Base-by-base conservation (phyloP, 1,284 basidiomycete genomes). In the Puccinia triticina region DNA sequence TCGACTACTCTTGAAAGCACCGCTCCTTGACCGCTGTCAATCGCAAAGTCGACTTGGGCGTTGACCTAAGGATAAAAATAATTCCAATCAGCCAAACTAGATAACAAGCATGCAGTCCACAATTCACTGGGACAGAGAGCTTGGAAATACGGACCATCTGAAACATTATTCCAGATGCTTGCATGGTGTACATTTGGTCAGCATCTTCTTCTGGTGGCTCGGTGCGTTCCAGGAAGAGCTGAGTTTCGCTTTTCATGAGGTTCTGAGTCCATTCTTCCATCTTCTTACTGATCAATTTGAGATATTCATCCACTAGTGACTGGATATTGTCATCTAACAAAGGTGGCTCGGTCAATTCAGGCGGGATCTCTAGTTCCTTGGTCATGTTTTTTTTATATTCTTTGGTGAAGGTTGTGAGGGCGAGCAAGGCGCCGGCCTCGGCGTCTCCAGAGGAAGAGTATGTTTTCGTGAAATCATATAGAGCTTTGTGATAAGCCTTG, bases 181-280 rank as follows among this genome's bases (percentile, higher is more conserved):
- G 93, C 85, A 93, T 93, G 21, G 94, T 93, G 86, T 98, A 98
- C 84, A 93, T 89, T 10, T 94, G 94, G 84, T 98, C 95, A 66
- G 91, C 90, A 85, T 95, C 93, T 73, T 93, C 88, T 86, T 98
- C 96, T 0, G 96, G 97, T 34, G 94, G 93, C 84, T 93, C 91
- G 75, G 92, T 90, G 37, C 97, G 91, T 76, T 91, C 90, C 12
- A 91, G 91, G 88, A 99, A 99, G 83, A 94, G 93, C 37, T 91
- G 90, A 59, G 93, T 89, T 87, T 99, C 97, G 46, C 94, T 93
- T 86, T 91, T 92, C 93, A 98, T 96, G 81, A 98, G 90, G 87
- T 97, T 99, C 78, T 90, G 89, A 0, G 94, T 93, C 97, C 97
- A 99, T 87, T 99, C 96, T 88, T 98, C 96, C 83, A 99, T 92